Conservation (phyloP, 225 moss, liverwort and hornwort species). For the Bryoerythrophyllum caledonicum region DNA sequence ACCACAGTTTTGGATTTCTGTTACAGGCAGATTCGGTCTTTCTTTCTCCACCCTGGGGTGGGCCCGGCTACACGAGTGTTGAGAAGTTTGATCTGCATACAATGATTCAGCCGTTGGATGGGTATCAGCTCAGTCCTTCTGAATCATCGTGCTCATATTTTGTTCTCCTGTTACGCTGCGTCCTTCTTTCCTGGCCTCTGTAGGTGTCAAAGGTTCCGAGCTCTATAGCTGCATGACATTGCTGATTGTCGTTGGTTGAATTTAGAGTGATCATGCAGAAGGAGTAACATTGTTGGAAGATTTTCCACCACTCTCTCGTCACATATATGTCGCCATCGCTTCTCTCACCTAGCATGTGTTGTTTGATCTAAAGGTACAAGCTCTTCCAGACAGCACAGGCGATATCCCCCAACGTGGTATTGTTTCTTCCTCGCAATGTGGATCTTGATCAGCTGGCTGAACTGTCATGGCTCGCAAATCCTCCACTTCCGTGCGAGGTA, state of each 20-base stretch:
- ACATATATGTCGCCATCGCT: neutral
- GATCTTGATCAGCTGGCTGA: conserved; percentile 69
- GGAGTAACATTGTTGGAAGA: neutral
- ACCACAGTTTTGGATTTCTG: neutral
- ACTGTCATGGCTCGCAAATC: conserved; percentile 71
- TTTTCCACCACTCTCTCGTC: neutral
- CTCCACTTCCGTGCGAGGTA: conserved; percentile 86
- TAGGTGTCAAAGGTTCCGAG: conserved; percentile 12
- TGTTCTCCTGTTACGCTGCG: neutral
- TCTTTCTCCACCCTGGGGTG: conserved; percentile 98
- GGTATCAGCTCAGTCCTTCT: conserved; percentile 41
- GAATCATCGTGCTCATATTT: neutral
- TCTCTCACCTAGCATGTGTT: neutral
- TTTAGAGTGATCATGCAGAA: conserved; percentile 2
- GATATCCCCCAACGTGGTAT: conserved; percentile 66
- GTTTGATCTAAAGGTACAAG: conserved; percentile 53
- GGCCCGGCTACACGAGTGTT: conserved; percentile 63
- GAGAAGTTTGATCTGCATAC: conserved; percentile 80
- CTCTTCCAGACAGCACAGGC: conserved; percentile 73
- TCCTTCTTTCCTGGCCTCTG: conserved; percentile 6
- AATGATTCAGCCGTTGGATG: conserved; percentile 92
- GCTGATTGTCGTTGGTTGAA: neutral
- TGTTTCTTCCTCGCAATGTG: conserved; percentile 94
- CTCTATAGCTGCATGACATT: neutral
- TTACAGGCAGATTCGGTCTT: conserved; percentile 79